These are phyloP conservation scores for Volutella citrinella DNA, from an alignment of 2,329 filamentous ascomycete genomes.

Conservation along the genomic window DNA sequence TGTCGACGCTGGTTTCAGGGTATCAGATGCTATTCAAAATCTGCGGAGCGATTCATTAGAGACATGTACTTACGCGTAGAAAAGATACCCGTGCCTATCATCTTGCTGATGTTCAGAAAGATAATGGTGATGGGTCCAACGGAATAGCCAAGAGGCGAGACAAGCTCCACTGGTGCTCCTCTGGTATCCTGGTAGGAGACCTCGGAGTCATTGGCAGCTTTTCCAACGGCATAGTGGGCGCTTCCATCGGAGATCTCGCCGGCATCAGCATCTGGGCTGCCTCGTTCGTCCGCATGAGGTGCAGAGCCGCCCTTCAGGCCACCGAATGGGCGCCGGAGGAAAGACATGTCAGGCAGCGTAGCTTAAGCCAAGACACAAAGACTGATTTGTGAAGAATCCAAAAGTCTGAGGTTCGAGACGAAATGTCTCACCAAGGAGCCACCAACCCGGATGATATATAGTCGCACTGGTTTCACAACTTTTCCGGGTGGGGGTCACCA, in stretches of 20 bases:
- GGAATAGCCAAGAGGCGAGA: conserved; percentile 56
- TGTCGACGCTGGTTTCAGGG: conserved; percentile 42
- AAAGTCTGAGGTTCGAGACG: too few relatives aligned
- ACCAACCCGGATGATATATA: too few relatives aligned
- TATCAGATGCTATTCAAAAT: neutral
- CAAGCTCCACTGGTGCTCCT: conserved; percentile 57
- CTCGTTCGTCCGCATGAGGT: conserved; percentile 12
- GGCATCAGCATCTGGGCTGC: conserved; percentile 2
- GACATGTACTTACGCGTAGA: conserved; percentile 56
- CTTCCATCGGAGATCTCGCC: conserved; percentile 12
- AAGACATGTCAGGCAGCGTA: too few relatives aligned
- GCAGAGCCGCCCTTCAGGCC: conserved; percentile 8
- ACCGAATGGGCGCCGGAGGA: conserved; percentile 18
- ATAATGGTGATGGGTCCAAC: conserved; percentile 54
- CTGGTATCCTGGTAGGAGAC: conserved; percentile 56
- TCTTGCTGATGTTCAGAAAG: conserved; percentile 58
- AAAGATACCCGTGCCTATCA: conserved; percentile 61
- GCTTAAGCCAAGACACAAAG: too few relatives aligned
- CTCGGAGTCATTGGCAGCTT: conserved; percentile 45
- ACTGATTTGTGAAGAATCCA: too few relatives aligned
- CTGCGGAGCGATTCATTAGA: neutral
- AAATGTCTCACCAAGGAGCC: too few relatives aligned
- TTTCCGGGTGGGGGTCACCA: too few relatives aligned
- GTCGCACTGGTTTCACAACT: too few relatives aligned
- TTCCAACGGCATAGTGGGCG: conserved; percentile 11